Evolutionary conservation across 352 stramenopile genomes (phyloP), one percentile per base, ranked within the genome.

Genomic region (Phytopythium chamaehyphon): DNA sequence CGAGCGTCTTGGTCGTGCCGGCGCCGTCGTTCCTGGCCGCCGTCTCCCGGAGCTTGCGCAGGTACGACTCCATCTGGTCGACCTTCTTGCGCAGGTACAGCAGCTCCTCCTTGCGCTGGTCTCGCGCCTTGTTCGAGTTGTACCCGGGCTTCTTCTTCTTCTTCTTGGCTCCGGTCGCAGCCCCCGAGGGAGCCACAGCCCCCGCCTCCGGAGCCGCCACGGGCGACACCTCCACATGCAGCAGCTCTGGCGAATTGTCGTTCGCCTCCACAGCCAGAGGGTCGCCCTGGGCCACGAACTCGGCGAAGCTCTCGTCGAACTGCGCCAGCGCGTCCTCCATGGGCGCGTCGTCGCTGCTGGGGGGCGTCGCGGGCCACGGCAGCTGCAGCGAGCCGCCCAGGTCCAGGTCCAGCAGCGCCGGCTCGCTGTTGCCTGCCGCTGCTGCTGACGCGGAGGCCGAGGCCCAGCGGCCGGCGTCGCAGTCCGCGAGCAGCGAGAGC

Each of bases 31-130:
- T 49, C 49, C 31, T 22, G 62, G 26, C 21, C 42, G 51, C 15
- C 62, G 64, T 47, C 53, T 57, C 47, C 51, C 72, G 58, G 39
- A 79, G 54, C 8, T 62, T 74, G 45, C 55, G 55, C 49, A 76
- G 31, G 47, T 58, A 57, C 21, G 59, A 54, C 55, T 83, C 63
- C 72, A 83, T 76, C 40, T 75, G 77, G 36, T 67, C 51, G 39
- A 86, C 71, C 31, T 60, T 79, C 49, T 80, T 71, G 58, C 73
- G 73, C 40, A 88, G 53, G 57, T 86, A 86, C 33, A 86, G 75
- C 31, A 88, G 68, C 59, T 88, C 76, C 36, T 88, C 72, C 51
- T 84, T 83, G 43, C 69, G 72, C 59, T 80, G 65, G 48, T 83
- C 72, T 46, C 72, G 72, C 35, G 72, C 72, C 19, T 68, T 67